A percentile compares a stretch with the other conserved stretches of the same genome.
Conservation (phyloP, 306 rosid species). For the Quillaja saponaria region DNA sequence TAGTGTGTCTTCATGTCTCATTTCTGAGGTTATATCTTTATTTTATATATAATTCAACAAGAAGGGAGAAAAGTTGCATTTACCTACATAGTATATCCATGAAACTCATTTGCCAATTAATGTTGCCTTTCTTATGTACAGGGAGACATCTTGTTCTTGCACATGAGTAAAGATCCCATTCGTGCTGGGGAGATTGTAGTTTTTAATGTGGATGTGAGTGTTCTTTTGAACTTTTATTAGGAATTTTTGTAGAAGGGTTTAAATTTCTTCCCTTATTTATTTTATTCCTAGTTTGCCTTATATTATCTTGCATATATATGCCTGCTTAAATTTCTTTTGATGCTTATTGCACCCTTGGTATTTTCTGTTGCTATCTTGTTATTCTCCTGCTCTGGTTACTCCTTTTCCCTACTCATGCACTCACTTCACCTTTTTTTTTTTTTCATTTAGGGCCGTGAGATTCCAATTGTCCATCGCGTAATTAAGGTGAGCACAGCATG, state of each 20-base stretch:
- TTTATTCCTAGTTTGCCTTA: too few relatives aligned
- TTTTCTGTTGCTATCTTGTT: too few relatives aligned
- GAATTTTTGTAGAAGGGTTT: too few relatives aligned
- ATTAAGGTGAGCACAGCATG: conserved; percentile 59
- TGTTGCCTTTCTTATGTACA: conserved; percentile 28
- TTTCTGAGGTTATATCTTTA: conserved; percentile 4
- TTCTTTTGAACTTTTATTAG: not conserved
- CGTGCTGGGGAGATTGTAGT: conserved; percentile 98
- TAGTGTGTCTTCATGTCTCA: conserved; percentile 9
- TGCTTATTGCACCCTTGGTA: too few relatives aligned
- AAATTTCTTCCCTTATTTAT: too few relatives aligned
- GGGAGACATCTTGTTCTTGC: conserved; percentile 95
- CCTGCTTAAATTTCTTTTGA: too few relatives aligned
- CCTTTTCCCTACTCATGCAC: conserved; percentile 15
- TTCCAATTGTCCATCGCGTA: conserved; percentile 95
- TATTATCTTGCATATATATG: too few relatives aligned
- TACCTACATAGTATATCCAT: conserved; percentile 11
- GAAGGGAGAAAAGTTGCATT: conserved; percentile 18
- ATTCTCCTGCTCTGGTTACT: not conserved
- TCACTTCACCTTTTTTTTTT: conserved; percentile 2
- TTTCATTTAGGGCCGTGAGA: conserved; percentile 79
- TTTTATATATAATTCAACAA: not conserved
- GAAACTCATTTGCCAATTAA: conserved; percentile 3
- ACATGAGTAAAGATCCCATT: conserved; percentile 89
- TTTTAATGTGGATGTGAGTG: conserved; percentile 83